Evolutionary conservation across 1,284 basidiomycete species (phyloP).

Genomic region (Ceratobasidium papillatum): DNA sequence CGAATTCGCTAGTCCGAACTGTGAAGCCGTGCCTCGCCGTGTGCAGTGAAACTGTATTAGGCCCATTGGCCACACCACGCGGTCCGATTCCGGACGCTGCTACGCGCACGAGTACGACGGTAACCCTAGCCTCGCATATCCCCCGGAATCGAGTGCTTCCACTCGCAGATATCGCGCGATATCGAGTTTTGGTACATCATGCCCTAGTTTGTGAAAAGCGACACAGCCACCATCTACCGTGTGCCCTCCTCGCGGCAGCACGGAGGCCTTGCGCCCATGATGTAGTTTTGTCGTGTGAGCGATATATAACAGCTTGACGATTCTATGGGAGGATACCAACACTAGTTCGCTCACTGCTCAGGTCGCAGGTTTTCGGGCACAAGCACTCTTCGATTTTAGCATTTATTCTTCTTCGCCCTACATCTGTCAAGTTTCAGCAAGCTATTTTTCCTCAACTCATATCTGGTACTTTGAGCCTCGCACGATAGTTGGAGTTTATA

Average conservation of each 20-base stretch:
- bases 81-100: conserved; percentile 1
- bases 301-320: neutral
- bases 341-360: conserved; percentile 13
- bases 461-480: conserved; percentile 7
- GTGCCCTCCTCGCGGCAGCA: neutral
- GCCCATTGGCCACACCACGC: neutral
- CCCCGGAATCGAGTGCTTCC: conserved; percentile 4
- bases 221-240: conserved; percentile 31
- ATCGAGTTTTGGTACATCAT: neutral
- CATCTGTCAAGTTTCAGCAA: conserved; percentile 1
- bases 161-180: conserved; percentile 25
- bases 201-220: neutral
- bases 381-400: neutral
- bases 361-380: conserved; percentile 23
- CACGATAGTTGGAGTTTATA: neutral
- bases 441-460: neutral
- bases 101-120: neutral
- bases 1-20: neutral
- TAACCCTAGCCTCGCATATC: conserved; percentile 11
- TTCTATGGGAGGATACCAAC: conserved; percentile 13
- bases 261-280: conserved; percentile 9
- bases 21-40: conserved; percentile 1
- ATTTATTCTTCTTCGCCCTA: neutral
- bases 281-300: neutral
- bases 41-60: neutral